These are phyloP conservation scores for Coemansia sp. DNA, from an alignment of 192 early-diverging fungal species.

Conservation along the genomic window DNA sequence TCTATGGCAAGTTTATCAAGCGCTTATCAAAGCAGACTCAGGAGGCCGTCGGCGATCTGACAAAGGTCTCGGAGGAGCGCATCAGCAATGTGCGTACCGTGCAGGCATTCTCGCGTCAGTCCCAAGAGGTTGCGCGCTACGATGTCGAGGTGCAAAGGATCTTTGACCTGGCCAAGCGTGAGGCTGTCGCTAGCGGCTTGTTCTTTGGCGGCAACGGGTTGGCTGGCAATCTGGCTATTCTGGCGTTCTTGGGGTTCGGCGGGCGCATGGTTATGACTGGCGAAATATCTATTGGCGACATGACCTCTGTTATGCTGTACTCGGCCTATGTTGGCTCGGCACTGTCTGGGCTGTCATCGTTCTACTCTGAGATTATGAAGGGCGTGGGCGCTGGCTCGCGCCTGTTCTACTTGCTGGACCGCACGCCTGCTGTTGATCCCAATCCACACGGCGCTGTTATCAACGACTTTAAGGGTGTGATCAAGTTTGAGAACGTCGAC, in stretches of 20 bases:
- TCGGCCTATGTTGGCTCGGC: slow-evolving; percentile 68
- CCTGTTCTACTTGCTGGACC: slow-evolving; percentile 63
- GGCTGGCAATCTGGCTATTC: slow-evolving; percentile 64
- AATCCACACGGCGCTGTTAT: slow-evolving; percentile 26
- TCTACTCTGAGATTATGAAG: slow-evolving; percentile 76
- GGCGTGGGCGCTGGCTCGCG: slow-evolving; percentile 66
- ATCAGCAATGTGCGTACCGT: slow-evolving; percentile 58
- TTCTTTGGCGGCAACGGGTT: slow-evolving; percentile 69
- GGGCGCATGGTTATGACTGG: slow-evolving; percentile 65
- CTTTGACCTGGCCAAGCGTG: slow-evolving; percentile 45
- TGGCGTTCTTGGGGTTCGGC: slow-evolving; percentile 68
- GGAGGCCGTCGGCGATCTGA: slow-evolving; percentile 66
- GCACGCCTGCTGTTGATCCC: slow-evolving; percentile 42
- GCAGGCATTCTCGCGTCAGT: slow-evolving; percentile 55
- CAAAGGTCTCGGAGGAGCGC: slow-evolving; percentile 72
- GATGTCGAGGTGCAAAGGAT: slow-evolving; percentile 44
- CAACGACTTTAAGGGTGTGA: slow-evolving; percentile 41
- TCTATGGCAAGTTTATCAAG: slow-evolving; percentile 70
- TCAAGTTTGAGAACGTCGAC: slow-evolving; percentile 61
- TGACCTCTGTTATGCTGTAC: slow-evolving; percentile 70
- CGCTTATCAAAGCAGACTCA: slow-evolving; percentile 64
- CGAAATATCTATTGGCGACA: slow-evolving; percentile 65
- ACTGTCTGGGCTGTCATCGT: slow-evolving; percentile 62
- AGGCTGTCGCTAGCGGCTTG: slow-evolving; percentile 62
- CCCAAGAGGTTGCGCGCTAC: slow-evolving; percentile 39